These are phyloP conservation scores for Lanzia echinophila DNA, from an alignment of 2,329 filamentous ascomycete species.

Conservation along the genomic window DNA sequence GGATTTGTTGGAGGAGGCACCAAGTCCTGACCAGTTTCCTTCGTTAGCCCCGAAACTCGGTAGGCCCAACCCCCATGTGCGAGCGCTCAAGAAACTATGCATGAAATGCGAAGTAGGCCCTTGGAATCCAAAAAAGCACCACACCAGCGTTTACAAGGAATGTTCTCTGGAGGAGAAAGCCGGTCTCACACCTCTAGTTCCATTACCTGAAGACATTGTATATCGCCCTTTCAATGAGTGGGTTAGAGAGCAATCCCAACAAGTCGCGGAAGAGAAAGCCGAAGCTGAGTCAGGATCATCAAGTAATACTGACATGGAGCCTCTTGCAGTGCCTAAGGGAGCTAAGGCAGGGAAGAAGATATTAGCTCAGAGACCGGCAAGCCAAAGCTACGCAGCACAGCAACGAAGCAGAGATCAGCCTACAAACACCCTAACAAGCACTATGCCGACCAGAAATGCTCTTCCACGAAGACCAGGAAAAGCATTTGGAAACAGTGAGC, in stretches of 20 bases:
- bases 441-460: slow-evolving; percentile 12
- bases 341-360: slow-evolving; percentile 3
- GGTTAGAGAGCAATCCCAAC: slow-evolving; percentile 42
- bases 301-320: slow-evolving; percentile 2
- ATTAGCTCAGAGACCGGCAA: slow-evolving; percentile 34
- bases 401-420: slow-evolving; percentile 52
- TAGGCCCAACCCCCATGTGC: slow-evolving; percentile 33
- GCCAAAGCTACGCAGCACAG: slow-evolving; percentile 61
- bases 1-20: slow-evolving; percentile 50
- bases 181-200: slow-evolving; percentile 56
- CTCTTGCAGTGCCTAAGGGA: slow-evolving; percentile 6
- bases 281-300: slow-evolving; percentile 12
- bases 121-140: slow-evolving; percentile 42
- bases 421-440: slow-evolving; percentile 2
- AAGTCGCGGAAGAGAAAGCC: slow-evolving; percentile 11
- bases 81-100: slow-evolving; percentile 53
- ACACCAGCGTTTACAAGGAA: slow-evolving; percentile 52
- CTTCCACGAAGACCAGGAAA: slow-evolving; percentile 16
- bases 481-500: slow-evolving; percentile 3
- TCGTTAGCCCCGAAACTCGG: slow-evolving; percentile 39
- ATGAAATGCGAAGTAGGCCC: slow-evolving; percentile 53
- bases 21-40: slow-evolving; percentile 50
- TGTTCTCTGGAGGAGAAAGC: slow-evolving; percentile 63
- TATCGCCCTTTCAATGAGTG: slow-evolving; percentile 60
- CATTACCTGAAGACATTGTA: slow-evolving; percentile 53